Percentiles rank a stretch among this genome's conserved stretches.
Conservation (phyloP, 2,329 filamentous ascomycete genomes). For the Coccinonectria pachysandricola region DNA sequence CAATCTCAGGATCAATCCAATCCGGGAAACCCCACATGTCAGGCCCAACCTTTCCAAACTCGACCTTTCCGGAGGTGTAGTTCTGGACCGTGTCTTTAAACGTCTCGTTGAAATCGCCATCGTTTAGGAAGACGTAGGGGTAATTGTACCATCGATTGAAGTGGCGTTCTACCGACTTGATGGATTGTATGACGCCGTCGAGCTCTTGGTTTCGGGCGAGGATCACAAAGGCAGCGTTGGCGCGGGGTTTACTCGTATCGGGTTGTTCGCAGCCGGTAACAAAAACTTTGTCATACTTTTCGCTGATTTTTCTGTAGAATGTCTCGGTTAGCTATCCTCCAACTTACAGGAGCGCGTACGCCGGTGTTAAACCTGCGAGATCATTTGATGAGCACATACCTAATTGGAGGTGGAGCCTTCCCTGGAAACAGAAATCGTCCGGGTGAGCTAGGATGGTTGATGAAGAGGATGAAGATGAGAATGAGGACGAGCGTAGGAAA, state of each 20-base stretch:
- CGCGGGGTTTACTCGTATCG: constrained; percentile 67
- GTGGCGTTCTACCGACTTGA: constrained; percentile 96
- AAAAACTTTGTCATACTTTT: constrained; percentile 95
- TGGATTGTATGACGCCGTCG: constrained; percentile 88
- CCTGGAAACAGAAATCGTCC: constrained; percentile 79
- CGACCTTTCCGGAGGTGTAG: constrained; percentile 77
- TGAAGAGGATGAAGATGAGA: constrained; percentile 80
- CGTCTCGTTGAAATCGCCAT: constrained; percentile 88
- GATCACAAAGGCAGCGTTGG: constrained; percentile 92
- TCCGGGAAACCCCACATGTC: constrained; percentile 95
- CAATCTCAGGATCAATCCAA: constrained; percentile 89
- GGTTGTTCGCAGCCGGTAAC: constrained; percentile 79
- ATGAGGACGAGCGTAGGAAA: constrained; percentile 89
- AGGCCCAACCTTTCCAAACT: constrained; percentile 87
- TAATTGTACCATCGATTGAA: constrained; percentile 99
- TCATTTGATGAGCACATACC: constrained; percentile 43
- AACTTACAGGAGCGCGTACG: too few species aligned
- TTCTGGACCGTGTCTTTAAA: constrained; percentile 85
- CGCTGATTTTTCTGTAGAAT: constrained; percentile 73
- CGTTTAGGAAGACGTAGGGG: constrained; percentile 96
- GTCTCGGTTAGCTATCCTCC: constrained; percentile 13
- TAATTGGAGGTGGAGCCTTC: constrained; percentile 78
- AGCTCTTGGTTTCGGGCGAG: constrained; percentile 93
- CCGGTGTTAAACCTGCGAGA: too few species aligned
- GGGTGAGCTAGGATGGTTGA: constrained; percentile 75